Evolutionary conservation across 768 basidiomycete genomes (phyloP), one percentile per base, ranked within the genome.

Genomic region (Saitozyma sp.): DNA sequence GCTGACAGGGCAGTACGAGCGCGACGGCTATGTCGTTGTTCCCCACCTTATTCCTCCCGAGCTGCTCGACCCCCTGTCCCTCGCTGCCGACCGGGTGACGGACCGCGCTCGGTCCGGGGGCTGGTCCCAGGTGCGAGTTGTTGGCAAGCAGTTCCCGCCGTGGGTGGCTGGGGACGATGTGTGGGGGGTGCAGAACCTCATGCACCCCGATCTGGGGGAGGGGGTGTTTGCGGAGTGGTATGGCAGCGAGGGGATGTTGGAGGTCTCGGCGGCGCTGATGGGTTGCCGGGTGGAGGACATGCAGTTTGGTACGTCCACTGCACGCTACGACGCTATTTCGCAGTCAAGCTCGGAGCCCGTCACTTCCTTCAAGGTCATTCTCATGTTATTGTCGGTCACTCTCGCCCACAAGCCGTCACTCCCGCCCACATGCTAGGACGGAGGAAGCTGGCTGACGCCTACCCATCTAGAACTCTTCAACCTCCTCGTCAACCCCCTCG

Each of bases 111-210:
- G 89, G 6, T 56, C 80, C 0, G 88, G 88, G 1, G 63, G 74
- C 2, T 91, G 89, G 89, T 80, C 84, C 0, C 82, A 87, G 67
- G 82, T 88, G 4, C 84, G 89, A 42, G 86, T 85, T 0, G 87
- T 91, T 16, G 89, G 90, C 1, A 87, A 86, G 63, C 88, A 89
- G 74, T 91, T 90, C 64, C 89, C 89, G 3, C 89, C 89, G 0
- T 90, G 83, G 67, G 86, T 83, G 56, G 78, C 83, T 40, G 81
- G 68, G 46, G 78, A 85, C 56, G 89, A 91, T 76, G 85, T 87
- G 0, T 90, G 89, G 89, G 90, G 89, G 1, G 85, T 90, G 1
- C 89, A 90, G 67, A 88, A 90, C 64, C 76, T 88, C 50, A 90
- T 91, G 90, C 89, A 90, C 69, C 89, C 89, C 1, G 85, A 83